phyloP scores from a whole-genome alignment of 2,329 filamentous ascomycete species.

The Macrophomina tecta region DNA sequence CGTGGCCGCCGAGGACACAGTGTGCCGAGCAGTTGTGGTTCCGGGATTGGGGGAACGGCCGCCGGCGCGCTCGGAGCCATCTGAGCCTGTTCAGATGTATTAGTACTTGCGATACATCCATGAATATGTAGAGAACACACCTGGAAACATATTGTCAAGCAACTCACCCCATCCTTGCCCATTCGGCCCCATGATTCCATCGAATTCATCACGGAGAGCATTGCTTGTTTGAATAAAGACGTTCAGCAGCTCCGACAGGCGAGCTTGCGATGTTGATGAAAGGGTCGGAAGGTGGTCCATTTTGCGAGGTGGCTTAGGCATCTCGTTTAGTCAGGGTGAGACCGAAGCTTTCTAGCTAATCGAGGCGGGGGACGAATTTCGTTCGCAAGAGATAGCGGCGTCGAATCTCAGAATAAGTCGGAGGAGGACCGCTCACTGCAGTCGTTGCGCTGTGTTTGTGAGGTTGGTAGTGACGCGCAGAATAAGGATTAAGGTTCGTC shows the following conservation, averaged over 20 bases:
- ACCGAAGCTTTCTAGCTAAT: too few relatives aligned
- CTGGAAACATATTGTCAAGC: neutral
- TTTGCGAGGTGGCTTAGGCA: neutral
- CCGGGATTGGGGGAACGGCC: too few relatives aligned
- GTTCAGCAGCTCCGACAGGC: conserved; percentile 4
- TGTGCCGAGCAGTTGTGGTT: too few relatives aligned
- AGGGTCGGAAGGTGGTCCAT: neutral
- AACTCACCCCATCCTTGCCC: neutral
- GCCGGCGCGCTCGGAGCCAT: too few relatives aligned
- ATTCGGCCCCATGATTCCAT: neutral
- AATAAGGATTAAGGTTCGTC: too few relatives aligned
- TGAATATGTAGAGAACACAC: neutral
- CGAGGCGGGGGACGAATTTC: too few relatives aligned
- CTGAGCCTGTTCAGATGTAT: neutral
- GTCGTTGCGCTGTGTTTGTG: too few relatives aligned
- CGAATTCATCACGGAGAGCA: conserved; percentile 2
- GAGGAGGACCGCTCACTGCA: too few relatives aligned
- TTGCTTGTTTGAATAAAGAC: neutral
- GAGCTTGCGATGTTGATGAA: neutral
- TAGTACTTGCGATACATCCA: neutral
- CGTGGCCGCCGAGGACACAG: too few relatives aligned
- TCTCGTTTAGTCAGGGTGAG: neutral
- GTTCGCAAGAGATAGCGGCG: too few relatives aligned
- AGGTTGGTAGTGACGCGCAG: too few relatives aligned
- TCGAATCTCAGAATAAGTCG: too few relatives aligned